Percentiles rank a stretch among this genome's conserved stretches.
phyloP scores from a whole-genome alignment of 2,329 filamentous ascomycete species.

The Hirsutella thompsonii region DNA sequence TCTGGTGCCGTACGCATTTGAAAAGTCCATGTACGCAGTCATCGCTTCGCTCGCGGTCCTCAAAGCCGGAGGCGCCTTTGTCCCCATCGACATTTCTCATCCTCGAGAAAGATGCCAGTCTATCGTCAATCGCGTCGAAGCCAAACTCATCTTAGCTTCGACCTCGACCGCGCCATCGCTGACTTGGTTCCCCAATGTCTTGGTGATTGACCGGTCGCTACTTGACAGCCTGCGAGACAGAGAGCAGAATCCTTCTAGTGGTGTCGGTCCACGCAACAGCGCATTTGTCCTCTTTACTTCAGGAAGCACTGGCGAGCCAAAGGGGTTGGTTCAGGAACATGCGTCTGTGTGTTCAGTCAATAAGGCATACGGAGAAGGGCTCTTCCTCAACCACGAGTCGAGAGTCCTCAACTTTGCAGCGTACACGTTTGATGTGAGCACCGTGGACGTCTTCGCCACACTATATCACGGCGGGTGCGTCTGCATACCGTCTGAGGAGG shows the following conservation, averaged over 20 bases:
- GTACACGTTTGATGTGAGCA: slow-evolving; percentile 9
- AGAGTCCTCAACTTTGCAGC: slow-evolving; percentile 8
- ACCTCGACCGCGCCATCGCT: background rate
- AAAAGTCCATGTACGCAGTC: slow-evolving; percentile 5
- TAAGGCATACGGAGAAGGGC: slow-evolving; percentile 1
- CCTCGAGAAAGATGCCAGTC: slow-evolving; percentile 1
- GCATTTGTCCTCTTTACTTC: slow-evolving; percentile 30
- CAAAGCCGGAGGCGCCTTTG: slow-evolving; percentile 6
- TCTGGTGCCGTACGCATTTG: slow-evolving; percentile 3
- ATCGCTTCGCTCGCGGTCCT: slow-evolving; percentile 5
- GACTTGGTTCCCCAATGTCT: background rate
- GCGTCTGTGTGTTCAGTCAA: slow-evolving; percentile 3
- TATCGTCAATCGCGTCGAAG: slow-evolving; percentile 4
- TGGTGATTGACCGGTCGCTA: background rate
- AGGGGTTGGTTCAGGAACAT: slow-evolving; percentile 17
- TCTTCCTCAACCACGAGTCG: slow-evolving; percentile 4
- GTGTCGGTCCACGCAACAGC: slow-evolving; percentile 1
- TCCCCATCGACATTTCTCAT: slow-evolving; percentile 6
- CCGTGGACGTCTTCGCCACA: slow-evolving; percentile 8
- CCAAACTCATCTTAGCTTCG: background rate
- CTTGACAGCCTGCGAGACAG: slow-evolving; percentile 1
- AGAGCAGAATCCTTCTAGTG: slow-evolving; percentile 2
- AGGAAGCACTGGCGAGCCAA: slow-evolving; percentile 41
- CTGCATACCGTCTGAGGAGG: slow-evolving; percentile 8
- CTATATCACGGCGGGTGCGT: slow-evolving; percentile 8